Conservation (phyloP, 176 grass and related monocot species). For the Rhipidocladum racemiflorum region DNA sequence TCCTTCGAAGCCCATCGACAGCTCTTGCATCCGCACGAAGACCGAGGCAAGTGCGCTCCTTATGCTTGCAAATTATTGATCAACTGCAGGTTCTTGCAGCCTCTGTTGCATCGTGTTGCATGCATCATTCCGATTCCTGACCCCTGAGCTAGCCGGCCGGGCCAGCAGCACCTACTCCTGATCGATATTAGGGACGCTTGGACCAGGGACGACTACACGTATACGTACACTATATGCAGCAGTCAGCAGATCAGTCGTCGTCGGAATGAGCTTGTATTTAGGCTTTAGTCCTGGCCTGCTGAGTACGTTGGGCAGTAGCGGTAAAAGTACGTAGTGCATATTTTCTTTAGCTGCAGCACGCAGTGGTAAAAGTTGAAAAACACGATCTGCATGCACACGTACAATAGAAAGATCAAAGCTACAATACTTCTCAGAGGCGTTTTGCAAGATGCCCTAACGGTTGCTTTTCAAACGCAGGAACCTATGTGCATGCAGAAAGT, state of each 20-base stretch:
- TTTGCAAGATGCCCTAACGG: not conserved
- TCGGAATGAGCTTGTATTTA: constrained; percentile 14
- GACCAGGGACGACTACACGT: not conserved
- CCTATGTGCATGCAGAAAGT: not conserved
- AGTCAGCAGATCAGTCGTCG: not conserved
- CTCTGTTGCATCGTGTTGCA: not conserved
- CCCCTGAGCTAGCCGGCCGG: not conserved
- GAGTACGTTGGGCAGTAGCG: not conserved
- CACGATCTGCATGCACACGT: not conserved
- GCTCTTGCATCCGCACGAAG: not conserved
- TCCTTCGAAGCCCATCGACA: not conserved
- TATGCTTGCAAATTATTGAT: not conserved
- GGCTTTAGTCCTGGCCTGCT: constrained; percentile 16
- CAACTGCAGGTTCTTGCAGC: not conserved
- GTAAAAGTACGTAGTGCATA: not conserved
- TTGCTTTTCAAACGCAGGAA: not conserved
- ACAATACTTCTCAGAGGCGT: not conserved
- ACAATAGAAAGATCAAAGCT: constrained; percentile 4
- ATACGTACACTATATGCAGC: not conserved
- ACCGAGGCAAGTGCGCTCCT: not conserved
- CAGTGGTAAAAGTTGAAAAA: not conserved
- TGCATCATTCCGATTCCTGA: constrained; percentile 36
- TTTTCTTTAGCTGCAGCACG: not conserved
- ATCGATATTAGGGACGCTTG: not conserved
- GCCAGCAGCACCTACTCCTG: not conserved